Conservation (phyloP, 768 basidiomycete species). For the Auricularia auricula-judae region DNA sequence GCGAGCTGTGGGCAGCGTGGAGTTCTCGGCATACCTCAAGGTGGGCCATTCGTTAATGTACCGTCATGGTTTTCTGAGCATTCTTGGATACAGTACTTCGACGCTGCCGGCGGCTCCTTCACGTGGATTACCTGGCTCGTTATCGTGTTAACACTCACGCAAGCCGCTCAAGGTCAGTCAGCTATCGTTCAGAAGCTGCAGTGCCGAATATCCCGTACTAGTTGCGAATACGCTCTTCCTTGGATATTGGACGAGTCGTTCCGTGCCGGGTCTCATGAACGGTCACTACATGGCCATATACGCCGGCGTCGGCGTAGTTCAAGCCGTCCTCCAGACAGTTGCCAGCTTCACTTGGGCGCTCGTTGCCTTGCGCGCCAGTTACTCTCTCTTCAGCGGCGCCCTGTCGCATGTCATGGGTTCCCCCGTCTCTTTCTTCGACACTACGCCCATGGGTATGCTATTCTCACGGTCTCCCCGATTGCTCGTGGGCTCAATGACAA, state of each 20-base stretch:
- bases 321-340: conserved; percentile 40
- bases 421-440: conserved; percentile 60
- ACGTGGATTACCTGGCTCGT: conserved; percentile 34
- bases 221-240: conserved; percentile 60
- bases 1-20: conserved; percentile 41
- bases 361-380: background rate
- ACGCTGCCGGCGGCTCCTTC: conserved; percentile 32
- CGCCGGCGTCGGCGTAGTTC: conserved; percentile 33
- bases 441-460: conserved; percentile 49
- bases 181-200: background rate
- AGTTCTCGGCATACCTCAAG: conserved; percentile 35
- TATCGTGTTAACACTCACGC: conserved; percentile 31
- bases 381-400: conserved; percentile 36
- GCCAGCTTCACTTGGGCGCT: conserved; percentile 30
- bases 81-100: conserved; percentile 26
- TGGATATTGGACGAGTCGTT: conserved; percentile 59
- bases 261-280: conserved; percentile 44
- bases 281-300: conserved; percentile 58
- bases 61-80: too few species aligned
- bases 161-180: conserved; percentile 37
- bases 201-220: conserved; percentile 1
- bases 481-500: background rate
- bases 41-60: background rate
- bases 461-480: background rate
- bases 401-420: conserved; percentile 46